A percentile compares a stretch with the other conserved stretches of the same genome.
These are phyloP conservation scores for Penicillium tannophilum DNA, from an alignment of 495 filamentous ascomycete genomes.

Conservation along the genomic window DNA sequence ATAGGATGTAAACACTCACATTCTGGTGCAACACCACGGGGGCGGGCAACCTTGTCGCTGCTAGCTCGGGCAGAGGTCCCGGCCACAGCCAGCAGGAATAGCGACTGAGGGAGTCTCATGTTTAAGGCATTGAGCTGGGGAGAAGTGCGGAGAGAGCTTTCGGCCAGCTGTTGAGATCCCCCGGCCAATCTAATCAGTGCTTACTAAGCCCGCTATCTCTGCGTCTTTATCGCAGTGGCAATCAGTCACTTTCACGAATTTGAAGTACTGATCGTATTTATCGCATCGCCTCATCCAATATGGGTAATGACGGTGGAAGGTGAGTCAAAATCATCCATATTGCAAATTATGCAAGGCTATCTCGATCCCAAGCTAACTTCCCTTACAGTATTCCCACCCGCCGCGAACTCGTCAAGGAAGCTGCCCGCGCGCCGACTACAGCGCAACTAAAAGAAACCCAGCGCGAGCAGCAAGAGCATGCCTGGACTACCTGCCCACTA, in stretches of 20 bases:
- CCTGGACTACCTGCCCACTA: slow-evolving; percentile 84
- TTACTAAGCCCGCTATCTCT: slow-evolving; percentile 33
- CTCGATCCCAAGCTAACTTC: not conserved
- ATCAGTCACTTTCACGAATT: not conserved
- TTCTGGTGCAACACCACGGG: slow-evolving; percentile 69
- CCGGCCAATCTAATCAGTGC: slow-evolving; percentile 26
- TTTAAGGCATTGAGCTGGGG: slow-evolving; percentile 44
- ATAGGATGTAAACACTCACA: slow-evolving; percentile 49
- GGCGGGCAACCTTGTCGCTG: slow-evolving; percentile 50
- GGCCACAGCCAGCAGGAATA: slow-evolving; percentile 43
- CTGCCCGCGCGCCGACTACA: slow-evolving; percentile 77
- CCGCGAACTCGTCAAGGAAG: slow-evolving; percentile 90
- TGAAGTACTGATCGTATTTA: slow-evolving; percentile 2
- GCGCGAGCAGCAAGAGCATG: slow-evolving; percentile 78
- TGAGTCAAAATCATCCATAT: slow-evolving; percentile 25
- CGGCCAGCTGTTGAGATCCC: slow-evolving; percentile 40
- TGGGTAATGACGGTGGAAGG: slow-evolving; percentile 96
- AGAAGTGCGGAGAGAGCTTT: slow-evolving; percentile 41
- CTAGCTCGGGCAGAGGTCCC: slow-evolving; percentile 42
- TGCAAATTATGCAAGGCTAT: not conserved
- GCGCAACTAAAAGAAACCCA: slow-evolving; percentile 87
- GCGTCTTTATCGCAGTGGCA: slow-evolving; percentile 27
- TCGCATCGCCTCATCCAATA: slow-evolving; percentile 35
- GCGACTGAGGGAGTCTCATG: slow-evolving; percentile 47
- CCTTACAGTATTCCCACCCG: slow-evolving; percentile 78